A percentile compares a stretch with the other conserved stretches of the same genome.
phyloP scores from a whole-genome alignment of 202 grass and related monocot genomes.

The Brachypodium distachyon region DNA sequence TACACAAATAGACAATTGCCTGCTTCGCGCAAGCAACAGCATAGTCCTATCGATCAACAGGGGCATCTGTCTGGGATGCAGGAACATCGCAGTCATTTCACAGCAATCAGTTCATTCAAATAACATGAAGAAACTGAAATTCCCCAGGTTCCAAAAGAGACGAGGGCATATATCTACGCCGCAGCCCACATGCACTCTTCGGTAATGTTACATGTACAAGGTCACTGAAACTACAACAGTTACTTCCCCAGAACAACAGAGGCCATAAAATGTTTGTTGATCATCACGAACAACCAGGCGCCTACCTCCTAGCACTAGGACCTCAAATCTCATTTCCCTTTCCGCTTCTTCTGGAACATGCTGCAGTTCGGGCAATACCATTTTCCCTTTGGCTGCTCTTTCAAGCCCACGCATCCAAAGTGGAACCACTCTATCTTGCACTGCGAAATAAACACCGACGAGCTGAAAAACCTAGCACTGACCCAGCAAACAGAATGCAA shows the following conservation, averaged over 20 bases:
- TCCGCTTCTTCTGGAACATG: constrained; percentile 68
- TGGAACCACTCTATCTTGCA: constrained; percentile 99
- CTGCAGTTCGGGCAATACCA: constrained; percentile 79
- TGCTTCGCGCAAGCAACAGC: neutral
- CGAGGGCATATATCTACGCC: neutral
- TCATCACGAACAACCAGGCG: neutral
- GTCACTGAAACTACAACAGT: constrained; percentile 19
- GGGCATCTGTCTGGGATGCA: too few relatives aligned
- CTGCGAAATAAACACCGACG: constrained; percentile 28
- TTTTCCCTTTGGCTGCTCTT: constrained; percentile 89
- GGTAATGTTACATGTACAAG: constrained; percentile 21
- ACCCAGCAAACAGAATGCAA: neutral
- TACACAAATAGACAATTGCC: neutral
- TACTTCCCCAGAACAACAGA: neutral
- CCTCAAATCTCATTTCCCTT: constrained; percentile 43
- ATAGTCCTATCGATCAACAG: neutral
- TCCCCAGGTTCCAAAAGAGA: neutral
- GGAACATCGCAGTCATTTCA: neutral
- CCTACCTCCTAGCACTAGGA: neutral
- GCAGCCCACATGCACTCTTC: neutral
- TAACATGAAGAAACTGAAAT: neutral
- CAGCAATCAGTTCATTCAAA: neutral
- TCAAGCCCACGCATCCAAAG: constrained; percentile 79
- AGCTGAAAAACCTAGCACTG: neutral
- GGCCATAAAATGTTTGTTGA: neutral